Evolutionary conservation across 2,329 filamentous ascomycete genomes (phyloP), one percentile per base, ranked within the genome.

Genomic region (Bipolaris sorokiniana): DNA sequence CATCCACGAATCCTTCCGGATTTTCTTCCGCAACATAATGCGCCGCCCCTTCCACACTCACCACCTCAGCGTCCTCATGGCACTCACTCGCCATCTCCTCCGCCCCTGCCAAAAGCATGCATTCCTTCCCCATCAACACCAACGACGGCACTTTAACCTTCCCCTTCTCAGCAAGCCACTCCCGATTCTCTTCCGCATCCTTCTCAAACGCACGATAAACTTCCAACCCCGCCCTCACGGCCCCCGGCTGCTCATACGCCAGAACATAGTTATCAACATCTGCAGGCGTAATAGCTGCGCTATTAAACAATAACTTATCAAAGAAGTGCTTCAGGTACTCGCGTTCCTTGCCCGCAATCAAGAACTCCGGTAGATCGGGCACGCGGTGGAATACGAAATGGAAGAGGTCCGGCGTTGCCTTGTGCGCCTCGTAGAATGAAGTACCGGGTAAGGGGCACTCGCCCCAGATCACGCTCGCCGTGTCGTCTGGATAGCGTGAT

Each of bases 401-500:
- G n/a, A 54, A 48, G 7, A 48, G 16, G 5, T 48, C 51, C 0
- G 36, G 18, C 1, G 18, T 48, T 10, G 34, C 16, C 13, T 54
- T 54, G 5, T 41, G 13, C 1, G 23, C 5, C 26, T 54, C 51
- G 18, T 54, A 54, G 15, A 31, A 54, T 1, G 51, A 54, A 0
- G 51, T 54, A 13, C 51, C 44, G 5, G 51, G 51, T 7, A 54
- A 26, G 1, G 44, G 51, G 5, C 51, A 54, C 31, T 54, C 51
- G 4, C 51, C 51, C 51, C 51, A 54, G 0, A 54, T 41, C 1
- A 56, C 79, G 77, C 70, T 78, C 1, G 68, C 69, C 0, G 74
- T 70, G 34, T 70, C 58, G 1, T 72, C 62, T 0, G 78, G 68
- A 42, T 76, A 77, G 1, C 69, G 72, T 1, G 69, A 63, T 4